These are phyloP conservation scores for Simplicillium aogashimaense DNA, from an alignment of 2,329 filamentous ascomycete species.

Conservation along the genomic window DNA sequence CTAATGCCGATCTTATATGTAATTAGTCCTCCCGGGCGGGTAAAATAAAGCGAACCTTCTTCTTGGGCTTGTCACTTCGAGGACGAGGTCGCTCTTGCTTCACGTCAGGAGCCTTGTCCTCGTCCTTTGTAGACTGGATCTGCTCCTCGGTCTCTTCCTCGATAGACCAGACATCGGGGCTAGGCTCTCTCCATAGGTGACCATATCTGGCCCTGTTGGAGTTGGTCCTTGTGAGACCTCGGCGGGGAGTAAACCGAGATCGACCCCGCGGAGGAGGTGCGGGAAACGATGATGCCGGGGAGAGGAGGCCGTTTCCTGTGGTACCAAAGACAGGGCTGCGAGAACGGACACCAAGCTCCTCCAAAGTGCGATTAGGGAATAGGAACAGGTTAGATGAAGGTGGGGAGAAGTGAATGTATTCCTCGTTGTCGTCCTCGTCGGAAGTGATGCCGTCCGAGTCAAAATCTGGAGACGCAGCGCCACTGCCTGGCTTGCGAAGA, in stretches of 20 bases:
- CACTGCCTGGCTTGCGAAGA: slow-evolving; percentile 30
- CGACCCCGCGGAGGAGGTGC: slow-evolving; percentile 20
- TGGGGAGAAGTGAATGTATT: slow-evolving; percentile 39
- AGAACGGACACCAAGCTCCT: slow-evolving; percentile 19
- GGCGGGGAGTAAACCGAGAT: slow-evolving; percentile 1
- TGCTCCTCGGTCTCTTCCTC: slow-evolving; percentile 50
- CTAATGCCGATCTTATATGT: slow-evolving; percentile 12
- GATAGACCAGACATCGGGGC: slow-evolving; percentile 50
- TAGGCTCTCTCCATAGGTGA: slow-evolving; percentile 45
- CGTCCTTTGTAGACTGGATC: slow-evolving; percentile 17
- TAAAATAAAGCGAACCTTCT: slow-evolving; percentile 46
- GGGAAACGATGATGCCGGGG: slow-evolving; percentile 19
- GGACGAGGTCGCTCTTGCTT: slow-evolving; percentile 18
- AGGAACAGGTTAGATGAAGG: slow-evolving; percentile 28
- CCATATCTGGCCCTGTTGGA: slow-evolving; percentile 25
- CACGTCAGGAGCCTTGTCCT: slow-evolving; percentile 13
- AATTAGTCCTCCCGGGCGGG: slow-evolving; percentile 26
- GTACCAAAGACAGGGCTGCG: slow-evolving; percentile 21
- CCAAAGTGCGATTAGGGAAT: slow-evolving; percentile 30
- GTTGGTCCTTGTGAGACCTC: slow-evolving; percentile 16
- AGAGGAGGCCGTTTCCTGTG: slow-evolving; percentile 19
- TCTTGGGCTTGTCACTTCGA: slow-evolving; percentile 34
- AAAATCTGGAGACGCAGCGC: slow-evolving; percentile 23
- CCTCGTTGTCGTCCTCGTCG: slow-evolving; percentile 38
- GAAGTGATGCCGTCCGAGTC: slow-evolving; percentile 31